A percentile compares a stretch with the other conserved stretches of the same genome.
phyloP scores from a whole-genome alignment of 495 filamentous ascomycete species.

The Penicillium roqueforti region DNA sequence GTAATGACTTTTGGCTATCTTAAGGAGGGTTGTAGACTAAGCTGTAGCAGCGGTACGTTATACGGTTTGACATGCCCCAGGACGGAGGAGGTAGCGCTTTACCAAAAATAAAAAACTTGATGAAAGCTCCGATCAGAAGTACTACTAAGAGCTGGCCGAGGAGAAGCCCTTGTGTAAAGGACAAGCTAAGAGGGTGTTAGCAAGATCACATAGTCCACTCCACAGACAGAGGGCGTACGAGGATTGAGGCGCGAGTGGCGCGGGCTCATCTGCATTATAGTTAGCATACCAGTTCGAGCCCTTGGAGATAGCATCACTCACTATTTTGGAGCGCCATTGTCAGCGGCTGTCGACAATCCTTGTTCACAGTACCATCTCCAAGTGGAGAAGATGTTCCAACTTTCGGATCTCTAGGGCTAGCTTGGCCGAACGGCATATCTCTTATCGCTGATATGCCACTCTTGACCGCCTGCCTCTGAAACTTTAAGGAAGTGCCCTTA shows the following conservation, averaged over 20 bases:
- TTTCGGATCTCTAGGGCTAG: slow-evolving; percentile 8
- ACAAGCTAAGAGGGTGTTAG: slow-evolving; percentile 22
- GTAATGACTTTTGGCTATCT: slow-evolving; percentile 45
- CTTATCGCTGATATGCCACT: slow-evolving; percentile 20
- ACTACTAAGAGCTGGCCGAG: slow-evolving; percentile 90
- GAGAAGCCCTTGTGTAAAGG: slow-evolving; percentile 68
- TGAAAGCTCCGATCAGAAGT: slow-evolving; percentile 85
- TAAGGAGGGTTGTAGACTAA: slow-evolving; percentile 42
- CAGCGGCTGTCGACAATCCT: slow-evolving; percentile 25
- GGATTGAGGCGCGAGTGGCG: slow-evolving; percentile 39
- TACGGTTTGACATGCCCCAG: slow-evolving; percentile 66
- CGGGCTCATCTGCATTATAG: slow-evolving; percentile 29
- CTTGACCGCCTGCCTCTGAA: background rate
- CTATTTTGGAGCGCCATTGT: slow-evolving; percentile 40
- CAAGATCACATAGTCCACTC: slow-evolving; percentile 14
- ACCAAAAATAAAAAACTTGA: slow-evolving; percentile 99
- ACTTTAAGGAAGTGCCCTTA: background rate
- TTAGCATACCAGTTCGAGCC: slow-evolving; percentile 12
- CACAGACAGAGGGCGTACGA: slow-evolving; percentile 36
- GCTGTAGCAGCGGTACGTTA: slow-evolving; percentile 59
- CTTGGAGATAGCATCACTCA: slow-evolving; percentile 13
- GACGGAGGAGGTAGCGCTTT: slow-evolving; percentile 81
- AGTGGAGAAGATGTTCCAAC: slow-evolving; percentile 15
- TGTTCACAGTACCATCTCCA: slow-evolving; percentile 29
- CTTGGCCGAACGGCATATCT: slow-evolving; percentile 17